A percentile compares a stretch with the other conserved stretches of the same genome.
phyloP scores from a whole-genome alignment of 441 rosid genomes.

The Adansonia madagascariensis region DNA sequence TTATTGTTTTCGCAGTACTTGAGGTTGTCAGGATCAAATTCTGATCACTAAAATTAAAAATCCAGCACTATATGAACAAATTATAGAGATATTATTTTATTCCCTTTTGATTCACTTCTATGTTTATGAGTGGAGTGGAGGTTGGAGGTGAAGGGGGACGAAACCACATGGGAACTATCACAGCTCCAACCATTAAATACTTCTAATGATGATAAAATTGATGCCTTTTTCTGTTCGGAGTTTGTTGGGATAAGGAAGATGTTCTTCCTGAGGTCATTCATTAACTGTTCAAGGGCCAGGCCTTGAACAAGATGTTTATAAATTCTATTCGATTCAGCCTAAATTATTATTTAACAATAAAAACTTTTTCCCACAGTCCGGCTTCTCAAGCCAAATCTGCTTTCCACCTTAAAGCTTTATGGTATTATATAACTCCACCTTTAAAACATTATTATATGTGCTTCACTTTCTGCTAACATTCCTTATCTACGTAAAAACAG shows the following conservation, averaged over 20 bases:
- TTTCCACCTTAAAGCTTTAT: background rate
- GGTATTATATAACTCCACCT: constrained; percentile 6
- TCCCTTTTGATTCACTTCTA: background rate
- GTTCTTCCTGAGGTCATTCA: constrained; percentile 24
- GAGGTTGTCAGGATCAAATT: too few species aligned
- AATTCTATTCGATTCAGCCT: background rate
- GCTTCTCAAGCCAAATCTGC: constrained; percentile 23
- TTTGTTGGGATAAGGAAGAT: constrained; percentile 26
- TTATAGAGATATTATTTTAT: background rate
- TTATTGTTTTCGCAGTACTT: too few species aligned
- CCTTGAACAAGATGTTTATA: too few species aligned
- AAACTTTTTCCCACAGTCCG: too few species aligned
- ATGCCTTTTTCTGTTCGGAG: constrained; percentile 30
- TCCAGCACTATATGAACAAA: too few species aligned
- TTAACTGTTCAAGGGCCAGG: background rate
- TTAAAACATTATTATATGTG: background rate
- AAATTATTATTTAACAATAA: constrained; percentile 7
- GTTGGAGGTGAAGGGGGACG: background rate
- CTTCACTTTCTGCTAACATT: constrained; percentile 25
- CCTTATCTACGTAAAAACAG: constrained; percentile 11
- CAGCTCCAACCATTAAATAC: background rate
- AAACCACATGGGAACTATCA: constrained; percentile 1
- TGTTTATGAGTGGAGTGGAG: background rate
- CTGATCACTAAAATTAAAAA: too few species aligned
- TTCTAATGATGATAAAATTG: constrained; percentile 12